Conservation (phyloP, 495 filamentous ascomycete species). For the Barbatosphaeria neglecta region DNA sequence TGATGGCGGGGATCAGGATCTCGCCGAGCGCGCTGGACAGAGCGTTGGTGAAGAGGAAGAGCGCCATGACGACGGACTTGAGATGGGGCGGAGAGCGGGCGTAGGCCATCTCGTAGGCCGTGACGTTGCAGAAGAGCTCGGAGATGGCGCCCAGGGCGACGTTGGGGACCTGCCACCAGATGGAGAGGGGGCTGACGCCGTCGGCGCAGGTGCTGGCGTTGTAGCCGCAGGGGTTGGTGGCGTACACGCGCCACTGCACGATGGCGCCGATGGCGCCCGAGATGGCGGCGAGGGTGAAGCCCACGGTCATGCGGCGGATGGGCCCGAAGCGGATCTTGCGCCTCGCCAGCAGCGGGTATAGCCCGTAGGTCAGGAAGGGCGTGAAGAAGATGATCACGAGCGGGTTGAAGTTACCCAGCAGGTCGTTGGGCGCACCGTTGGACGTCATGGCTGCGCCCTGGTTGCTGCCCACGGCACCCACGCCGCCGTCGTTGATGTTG, state of each 20-base stretch:
- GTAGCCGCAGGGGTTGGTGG: constrained; percentile 38
- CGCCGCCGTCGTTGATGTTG: constrained; percentile 37
- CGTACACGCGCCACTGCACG: constrained; percentile 56
- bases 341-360: constrained; percentile 50
- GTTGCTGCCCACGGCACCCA: constrained; percentile 26
- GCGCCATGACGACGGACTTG: constrained; percentile 46
- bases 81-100: constrained; percentile 49
- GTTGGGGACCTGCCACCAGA: constrained; percentile 41
- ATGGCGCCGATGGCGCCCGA: constrained; percentile 42
- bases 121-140: constrained; percentile 51
- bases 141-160: constrained; percentile 36
- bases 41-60: constrained; percentile 43
- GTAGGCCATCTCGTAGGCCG: constrained; percentile 52
- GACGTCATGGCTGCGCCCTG: constrained; percentile 45
- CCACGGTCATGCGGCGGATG: constrained; percentile 54
- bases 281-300: constrained; percentile 47
- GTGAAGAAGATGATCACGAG: constrained; percentile 56
- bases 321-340: constrained; percentile 46
- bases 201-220: constrained; percentile 28
- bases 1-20: constrained; percentile 40
- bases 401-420: constrained; percentile 52
- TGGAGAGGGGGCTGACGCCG: constrained; percentile 35
- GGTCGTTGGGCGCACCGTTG: constrained; percentile 48
- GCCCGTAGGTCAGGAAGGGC: constrained; percentile 45
- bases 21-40: constrained; percentile 42